Percentiles rank a stretch among this genome's conserved stretches.
Evolutionary conservation across 2,329 filamentous ascomycete species (phyloP).

Genomic region (Madurella mycetomatis): DNA sequence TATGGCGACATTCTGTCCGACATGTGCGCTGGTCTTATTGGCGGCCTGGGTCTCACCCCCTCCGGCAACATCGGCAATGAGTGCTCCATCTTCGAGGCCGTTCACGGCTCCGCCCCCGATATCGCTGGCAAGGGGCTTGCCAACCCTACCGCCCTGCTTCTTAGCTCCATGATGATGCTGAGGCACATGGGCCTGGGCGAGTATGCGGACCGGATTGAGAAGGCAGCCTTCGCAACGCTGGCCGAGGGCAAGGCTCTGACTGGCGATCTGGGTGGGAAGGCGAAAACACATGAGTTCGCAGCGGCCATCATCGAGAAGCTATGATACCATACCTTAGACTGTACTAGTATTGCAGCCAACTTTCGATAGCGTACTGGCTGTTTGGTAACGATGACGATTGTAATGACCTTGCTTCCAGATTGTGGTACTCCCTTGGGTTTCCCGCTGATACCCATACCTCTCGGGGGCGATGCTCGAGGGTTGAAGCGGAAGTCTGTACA

Average conservation of each 20-base stretch:
- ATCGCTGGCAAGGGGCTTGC: constrained; percentile 94
- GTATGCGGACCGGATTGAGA: constrained; percentile 84
- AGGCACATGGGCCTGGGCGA: constrained; percentile 91
- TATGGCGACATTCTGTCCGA: constrained; percentile 99
- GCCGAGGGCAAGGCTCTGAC: constrained; percentile 95
- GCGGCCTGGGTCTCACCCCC: constrained; percentile 92
- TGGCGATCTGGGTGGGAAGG: constrained; percentile 91
- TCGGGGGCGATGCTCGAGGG: background rate
- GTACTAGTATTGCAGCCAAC: constrained; percentile 18
- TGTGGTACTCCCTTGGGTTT: background rate
- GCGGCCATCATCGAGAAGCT: constrained; percentile 76
- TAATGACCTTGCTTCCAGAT: constrained; percentile 6
- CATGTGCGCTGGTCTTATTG: constrained; percentile 98
- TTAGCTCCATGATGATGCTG: constrained; percentile 99
- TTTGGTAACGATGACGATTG: constrained; percentile 16
- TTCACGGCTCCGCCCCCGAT: constrained; percentile 94
- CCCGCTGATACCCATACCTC: background rate
- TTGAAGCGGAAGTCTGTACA: background rate
- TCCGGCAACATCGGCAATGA: constrained; percentile 98
- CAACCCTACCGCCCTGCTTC: constrained; percentile 93
- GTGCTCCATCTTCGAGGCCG: constrained; percentile 99
- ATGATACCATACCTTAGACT: constrained; percentile 32
- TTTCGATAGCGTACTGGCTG: constrained; percentile 17
- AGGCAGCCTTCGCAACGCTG: constrained; percentile 90
- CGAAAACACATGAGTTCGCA: constrained; percentile 94